Evolutionary conservation across 768 basidiomycete genomes (phyloP).

Genomic region (Russula compacta): DNA sequence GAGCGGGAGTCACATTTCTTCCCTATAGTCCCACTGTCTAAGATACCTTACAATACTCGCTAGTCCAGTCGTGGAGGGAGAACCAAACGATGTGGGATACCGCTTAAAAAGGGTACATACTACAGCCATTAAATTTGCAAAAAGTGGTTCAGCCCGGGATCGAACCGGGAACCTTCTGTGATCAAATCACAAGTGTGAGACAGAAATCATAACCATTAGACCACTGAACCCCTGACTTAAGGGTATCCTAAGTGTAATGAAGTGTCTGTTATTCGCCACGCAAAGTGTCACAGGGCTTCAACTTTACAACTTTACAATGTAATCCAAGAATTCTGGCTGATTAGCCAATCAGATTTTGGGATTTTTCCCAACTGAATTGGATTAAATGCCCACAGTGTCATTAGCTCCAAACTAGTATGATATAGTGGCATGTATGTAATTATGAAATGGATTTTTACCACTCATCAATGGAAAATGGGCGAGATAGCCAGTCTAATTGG

Average conservation of each 20-base stretch:
- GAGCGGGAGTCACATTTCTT: neutral
- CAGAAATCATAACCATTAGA: conserved; percentile 44
- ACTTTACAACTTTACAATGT: no score
- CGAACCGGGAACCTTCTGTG: conserved; percentile 43
- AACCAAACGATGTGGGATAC: neutral
- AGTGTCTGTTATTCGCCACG: neutral
- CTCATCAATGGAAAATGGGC: neutral
- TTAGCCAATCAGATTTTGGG: no score
- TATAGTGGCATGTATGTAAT: neutral
- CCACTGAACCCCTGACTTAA: conserved; percentile 29
- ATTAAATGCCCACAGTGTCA: no score
- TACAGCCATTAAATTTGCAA: neutral
- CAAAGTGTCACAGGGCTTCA: no score
- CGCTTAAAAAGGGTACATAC: no score
- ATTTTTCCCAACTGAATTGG: no score
- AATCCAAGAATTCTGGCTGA: neutral
- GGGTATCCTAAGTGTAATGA: neutral
- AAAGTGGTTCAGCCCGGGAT: conserved; percentile 36
- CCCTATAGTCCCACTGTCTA: neutral
- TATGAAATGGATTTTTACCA: neutral
- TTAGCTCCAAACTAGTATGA: neutral
- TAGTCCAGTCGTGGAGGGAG: neutral
- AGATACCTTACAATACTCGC: neutral
- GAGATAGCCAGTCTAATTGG: neutral
- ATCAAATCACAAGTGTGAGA: conserved; percentile 28